A percentile compares a stretch with the other conserved stretches of the same genome.
Evolutionary conservation across 164 flowering plant species (phyloP).

Genomic region (Magnolia officinalis): DNA sequence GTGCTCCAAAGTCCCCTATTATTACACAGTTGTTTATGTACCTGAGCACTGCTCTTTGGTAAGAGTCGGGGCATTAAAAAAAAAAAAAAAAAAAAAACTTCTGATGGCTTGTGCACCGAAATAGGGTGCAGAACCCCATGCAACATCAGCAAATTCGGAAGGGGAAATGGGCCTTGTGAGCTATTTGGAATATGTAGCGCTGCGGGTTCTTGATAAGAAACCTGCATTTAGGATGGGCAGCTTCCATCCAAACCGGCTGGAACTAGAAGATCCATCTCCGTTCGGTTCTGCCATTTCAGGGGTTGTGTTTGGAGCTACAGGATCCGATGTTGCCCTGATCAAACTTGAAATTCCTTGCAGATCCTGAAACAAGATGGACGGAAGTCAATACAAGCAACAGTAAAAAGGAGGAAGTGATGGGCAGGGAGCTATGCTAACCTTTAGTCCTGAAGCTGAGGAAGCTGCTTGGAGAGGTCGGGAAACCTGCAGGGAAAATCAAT

Average conservation of each 20-base stretch:
- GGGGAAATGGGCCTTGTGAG: no score
- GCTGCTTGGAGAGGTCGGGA: constrained; percentile 21
- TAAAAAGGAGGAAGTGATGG: no score
- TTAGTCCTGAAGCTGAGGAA: constrained; percentile 31
- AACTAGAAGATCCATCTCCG: constrained; percentile 24
- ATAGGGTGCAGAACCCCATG: constrained; percentile 1
- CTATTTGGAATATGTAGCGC: constrained; percentile 35
- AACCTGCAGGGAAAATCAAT: constrained; percentile 17
- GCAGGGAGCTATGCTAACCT: constrained; percentile 22
- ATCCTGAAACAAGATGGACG: constrained; percentile 24
- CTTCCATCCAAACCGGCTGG: constrained; percentile 33
- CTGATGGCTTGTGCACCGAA: background rate
- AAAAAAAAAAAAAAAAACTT: background rate
- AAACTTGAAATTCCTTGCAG: constrained; percentile 27
- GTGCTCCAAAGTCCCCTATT: constrained; percentile 6
- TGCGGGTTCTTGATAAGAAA: constrained; percentile 39
- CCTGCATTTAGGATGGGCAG: constrained; percentile 14
- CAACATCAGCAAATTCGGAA: background rate
- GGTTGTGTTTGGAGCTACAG: constrained; percentile 18
- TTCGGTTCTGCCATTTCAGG: constrained; percentile 24
- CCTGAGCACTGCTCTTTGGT: constrained; percentile 6
- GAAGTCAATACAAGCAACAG: background rate
- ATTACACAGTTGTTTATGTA: constrained; percentile 4
- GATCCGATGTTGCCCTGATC: constrained; percentile 7
- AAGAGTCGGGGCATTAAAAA: background rate